These are phyloP conservation scores for Bocquillonia castaneifolia DNA, from an alignment of 441 rosid genomes.

Conservation along the genomic window DNA sequence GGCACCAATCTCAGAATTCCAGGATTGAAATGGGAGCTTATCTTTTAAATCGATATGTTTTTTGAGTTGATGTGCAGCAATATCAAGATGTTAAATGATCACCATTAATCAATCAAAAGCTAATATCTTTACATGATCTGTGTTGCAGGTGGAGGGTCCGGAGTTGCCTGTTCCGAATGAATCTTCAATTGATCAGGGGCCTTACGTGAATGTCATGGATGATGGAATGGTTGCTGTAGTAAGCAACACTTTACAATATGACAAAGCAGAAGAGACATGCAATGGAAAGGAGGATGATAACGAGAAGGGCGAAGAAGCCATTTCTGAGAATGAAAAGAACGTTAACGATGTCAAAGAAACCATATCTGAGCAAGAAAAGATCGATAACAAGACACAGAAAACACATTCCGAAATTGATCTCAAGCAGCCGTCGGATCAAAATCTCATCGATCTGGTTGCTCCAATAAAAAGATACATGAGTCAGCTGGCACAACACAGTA, in stretches of 20 bases:
- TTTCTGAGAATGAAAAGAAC: slow-evolving; percentile 20
- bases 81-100: not conserved
- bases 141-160: slow-evolving; percentile 37
- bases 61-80: not conserved
- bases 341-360: slow-evolving; percentile 21
- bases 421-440: slow-evolving; percentile 24
- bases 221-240: slow-evolving; percentile 57
- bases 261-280: slow-evolving; percentile 24
- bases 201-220: slow-evolving; percentile 46
- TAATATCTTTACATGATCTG: not conserved
- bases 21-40: not conserved
- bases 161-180: slow-evolving; percentile 21
- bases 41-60: not conserved
- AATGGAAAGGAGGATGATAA: slow-evolving; percentile 13
- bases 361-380: slow-evolving; percentile 23
- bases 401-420: slow-evolving; percentile 15
- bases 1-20: not conserved
- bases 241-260: slow-evolving; percentile 31
- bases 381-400: slow-evolving; percentile 20
- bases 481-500: slow-evolving; percentile 44
- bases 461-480: slow-evolving; percentile 40
- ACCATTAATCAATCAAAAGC: not conserved
- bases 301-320: slow-evolving; percentile 18
- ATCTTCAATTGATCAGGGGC: slow-evolving; percentile 55
- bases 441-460: slow-evolving; percentile 25